These are phyloP conservation scores for Salix caprea DNA, from an alignment of 345 rosid genomes.

Conservation along the genomic window DNA sequence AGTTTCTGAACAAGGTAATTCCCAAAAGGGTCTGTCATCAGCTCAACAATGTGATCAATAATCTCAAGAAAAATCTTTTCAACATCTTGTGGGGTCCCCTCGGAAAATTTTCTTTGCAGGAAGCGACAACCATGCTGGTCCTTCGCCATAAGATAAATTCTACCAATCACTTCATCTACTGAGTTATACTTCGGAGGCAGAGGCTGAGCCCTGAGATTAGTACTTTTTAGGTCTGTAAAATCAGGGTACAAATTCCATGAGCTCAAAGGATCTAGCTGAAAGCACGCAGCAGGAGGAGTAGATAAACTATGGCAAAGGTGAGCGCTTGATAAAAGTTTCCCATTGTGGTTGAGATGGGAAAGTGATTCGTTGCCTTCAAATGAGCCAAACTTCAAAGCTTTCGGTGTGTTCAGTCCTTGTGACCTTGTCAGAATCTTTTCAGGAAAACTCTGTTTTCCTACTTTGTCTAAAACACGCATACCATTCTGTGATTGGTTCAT, in stretches of 20 bases:
- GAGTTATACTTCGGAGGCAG: slow-evolving; percentile 43
- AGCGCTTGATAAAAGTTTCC: slow-evolving; percentile 39
- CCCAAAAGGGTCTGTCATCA: slow-evolving; percentile 75
- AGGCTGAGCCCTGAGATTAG: slow-evolving; percentile 39
- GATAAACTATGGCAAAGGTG: slow-evolving; percentile 32
- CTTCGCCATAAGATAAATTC: slow-evolving; percentile 58
- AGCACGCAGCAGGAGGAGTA: slow-evolving; percentile 29
- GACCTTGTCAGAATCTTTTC: slow-evolving; percentile 67
- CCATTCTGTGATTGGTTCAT: slow-evolving; percentile 28
- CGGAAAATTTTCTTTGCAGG: slow-evolving; percentile 61
- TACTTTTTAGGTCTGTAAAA: slow-evolving; percentile 26
- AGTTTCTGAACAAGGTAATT: slow-evolving; percentile 70
- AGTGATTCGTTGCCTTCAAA: slow-evolving; percentile 40
- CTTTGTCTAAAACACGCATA: slow-evolving; percentile 32
- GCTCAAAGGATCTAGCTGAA: slow-evolving; percentile 32
- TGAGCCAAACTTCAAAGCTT: slow-evolving; percentile 46
- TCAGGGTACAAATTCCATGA: slow-evolving; percentile 34
- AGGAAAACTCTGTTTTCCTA: slow-evolving; percentile 42
- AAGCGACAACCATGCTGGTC: slow-evolving; percentile 79
- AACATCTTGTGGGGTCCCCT: slow-evolving; percentile 50
- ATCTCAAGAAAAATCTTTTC: slow-evolving; percentile 62
- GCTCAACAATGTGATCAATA: slow-evolving; percentile 58
- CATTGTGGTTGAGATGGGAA: slow-evolving; percentile 32
- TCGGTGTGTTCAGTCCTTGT: slow-evolving; percentile 42
- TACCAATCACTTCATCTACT: slow-evolving; percentile 52